Evolutionary conservation across 352 stramenopile species (phyloP).

Genomic region (Phytophthora cryptogea): DNA sequence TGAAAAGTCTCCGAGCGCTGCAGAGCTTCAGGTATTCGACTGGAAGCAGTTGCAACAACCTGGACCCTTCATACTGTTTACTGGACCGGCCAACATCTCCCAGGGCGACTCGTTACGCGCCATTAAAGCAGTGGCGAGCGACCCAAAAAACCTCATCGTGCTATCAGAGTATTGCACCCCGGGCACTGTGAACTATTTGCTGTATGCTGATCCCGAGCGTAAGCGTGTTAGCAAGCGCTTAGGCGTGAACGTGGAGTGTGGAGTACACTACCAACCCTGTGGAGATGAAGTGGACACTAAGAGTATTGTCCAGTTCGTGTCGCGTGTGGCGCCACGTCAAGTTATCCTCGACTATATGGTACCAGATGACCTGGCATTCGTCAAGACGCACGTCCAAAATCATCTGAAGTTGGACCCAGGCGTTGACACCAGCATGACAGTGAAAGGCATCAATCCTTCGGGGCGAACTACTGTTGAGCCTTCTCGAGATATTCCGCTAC

Average conservation of each 20-base stretch:
- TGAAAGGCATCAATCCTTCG: conserved; percentile 39
- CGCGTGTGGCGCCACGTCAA: conserved; percentile 57
- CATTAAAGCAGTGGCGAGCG: conserved; percentile 60
- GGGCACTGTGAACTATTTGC: conserved; percentile 80
- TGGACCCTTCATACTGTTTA: conserved; percentile 81
- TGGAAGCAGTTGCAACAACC: conserved; percentile 70
- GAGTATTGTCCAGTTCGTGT: conserved; percentile 80
- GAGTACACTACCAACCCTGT: conserved; percentile 86
- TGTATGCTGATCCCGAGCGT: conserved; percentile 79
- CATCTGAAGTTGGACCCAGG: conserved; percentile 52
- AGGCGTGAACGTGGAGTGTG: conserved; percentile 68
- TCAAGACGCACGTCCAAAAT: conserved; percentile 62
- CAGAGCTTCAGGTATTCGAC: conserved; percentile 60
- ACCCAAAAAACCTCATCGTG: conserved; percentile 85
- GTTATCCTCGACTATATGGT: conserved; percentile 70
- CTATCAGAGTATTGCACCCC: conserved; percentile 83
- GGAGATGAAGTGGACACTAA: conserved; percentile 85
- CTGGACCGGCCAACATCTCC: conserved; percentile 72
- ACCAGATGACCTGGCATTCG: conserved; percentile 64
- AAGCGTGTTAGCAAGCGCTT: conserved; percentile 74
- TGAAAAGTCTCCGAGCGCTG: conserved; percentile 16
- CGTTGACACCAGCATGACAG: conserved; percentile 18
- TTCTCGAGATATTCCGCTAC: conserved; percentile 61
- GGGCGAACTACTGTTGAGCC: conserved; percentile 47
- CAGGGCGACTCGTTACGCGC: conserved; percentile 72